phyloP scores from a whole-genome alignment of 129 eudicot genomes.

The Pulicaria dysenterica region DNA sequence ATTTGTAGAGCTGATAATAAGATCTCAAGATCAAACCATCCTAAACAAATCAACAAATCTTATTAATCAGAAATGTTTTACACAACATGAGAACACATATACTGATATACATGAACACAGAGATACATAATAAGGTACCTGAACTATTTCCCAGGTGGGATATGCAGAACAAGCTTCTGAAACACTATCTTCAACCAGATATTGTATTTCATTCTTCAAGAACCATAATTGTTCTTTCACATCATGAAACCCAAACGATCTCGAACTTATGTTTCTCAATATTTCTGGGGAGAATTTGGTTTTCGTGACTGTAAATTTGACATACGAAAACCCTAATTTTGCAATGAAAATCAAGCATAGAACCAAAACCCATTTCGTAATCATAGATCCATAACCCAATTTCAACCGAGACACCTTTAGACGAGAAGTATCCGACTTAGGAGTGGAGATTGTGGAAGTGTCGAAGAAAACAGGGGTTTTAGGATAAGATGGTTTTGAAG shows the following conservation, averaged over 20 bases:
- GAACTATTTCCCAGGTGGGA: conserved; percentile 58
- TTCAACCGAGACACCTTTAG: conserved; percentile 23
- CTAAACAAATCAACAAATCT: conserved; percentile 35
- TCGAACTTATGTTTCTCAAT: conserved; percentile 49
- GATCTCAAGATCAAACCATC: conserved; percentile 78
- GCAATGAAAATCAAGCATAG: conserved; percentile 38
- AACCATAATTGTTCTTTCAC: conserved; percentile 46
- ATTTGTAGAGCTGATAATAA: conserved; percentile 49
- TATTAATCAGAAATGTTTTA: conserved; percentile 6
- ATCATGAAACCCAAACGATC: conserved; percentile 42
- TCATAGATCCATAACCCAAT: conserved; percentile 19
- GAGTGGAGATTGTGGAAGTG: conserved; percentile 47
- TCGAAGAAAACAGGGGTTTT: conserved; percentile 51
- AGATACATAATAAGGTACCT: conserved; percentile 41
- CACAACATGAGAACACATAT: neutral
- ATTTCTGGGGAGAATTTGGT: conserved; percentile 47
- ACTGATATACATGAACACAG: neutral
- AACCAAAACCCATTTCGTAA: conserved; percentile 40
- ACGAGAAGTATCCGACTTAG: conserved; percentile 31
- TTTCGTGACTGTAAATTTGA: conserved; percentile 35
- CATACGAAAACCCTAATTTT: conserved; percentile 49
- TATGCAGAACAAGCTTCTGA: conserved; percentile 43
- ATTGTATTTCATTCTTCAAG: conserved; percentile 47
- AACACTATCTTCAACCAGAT: conserved; percentile 35
- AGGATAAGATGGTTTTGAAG: conserved; percentile 43